Conservation (phyloP, 1,139 yeast species). For the Taphrina wiesneri region DNA sequence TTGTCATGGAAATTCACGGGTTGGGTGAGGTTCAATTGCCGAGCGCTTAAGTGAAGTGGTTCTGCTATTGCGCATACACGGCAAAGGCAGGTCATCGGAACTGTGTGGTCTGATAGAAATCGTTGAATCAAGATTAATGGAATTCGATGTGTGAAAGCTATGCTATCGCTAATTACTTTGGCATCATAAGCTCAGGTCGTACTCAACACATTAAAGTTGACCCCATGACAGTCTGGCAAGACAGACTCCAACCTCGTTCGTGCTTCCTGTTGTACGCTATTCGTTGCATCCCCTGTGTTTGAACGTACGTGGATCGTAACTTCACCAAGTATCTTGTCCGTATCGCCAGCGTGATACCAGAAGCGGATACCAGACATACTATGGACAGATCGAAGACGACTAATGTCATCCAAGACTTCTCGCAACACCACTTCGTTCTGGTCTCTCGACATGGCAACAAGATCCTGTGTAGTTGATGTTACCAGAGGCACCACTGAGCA, state of each 20-base stretch:
- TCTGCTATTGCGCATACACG: too few relatives aligned
- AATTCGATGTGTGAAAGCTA: too few relatives aligned
- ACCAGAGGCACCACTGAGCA: constrained; percentile 80
- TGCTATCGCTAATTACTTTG: not conserved
- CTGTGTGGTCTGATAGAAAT: too few relatives aligned
- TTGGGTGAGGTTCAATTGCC: not conserved
- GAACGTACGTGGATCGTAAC: not conserved
- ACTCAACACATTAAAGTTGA: not conserved
- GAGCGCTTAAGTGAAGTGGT: too few relatives aligned
- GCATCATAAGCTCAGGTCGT: not conserved
- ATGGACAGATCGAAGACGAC: constrained; percentile 72
- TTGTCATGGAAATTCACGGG: not conserved
- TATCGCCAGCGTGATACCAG: constrained; percentile 58
- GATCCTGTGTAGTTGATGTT: constrained; percentile 72
- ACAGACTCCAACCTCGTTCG: not conserved
- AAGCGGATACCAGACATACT: constrained; percentile 86
- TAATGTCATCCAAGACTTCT: constrained; percentile 63
- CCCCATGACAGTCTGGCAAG: not conserved
- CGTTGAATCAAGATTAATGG: too few relatives aligned
- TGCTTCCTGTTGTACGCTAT: not conserved
- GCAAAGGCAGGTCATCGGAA: too few relatives aligned
- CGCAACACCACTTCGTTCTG: constrained; percentile 63
- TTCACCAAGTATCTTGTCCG: not conserved
- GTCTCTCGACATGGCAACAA: constrained; percentile 62
- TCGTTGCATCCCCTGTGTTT: not conserved